phyloP scores from a whole-genome alignment of 2,329 filamentous ascomycete species.

The Penicillium sp. region DNA sequence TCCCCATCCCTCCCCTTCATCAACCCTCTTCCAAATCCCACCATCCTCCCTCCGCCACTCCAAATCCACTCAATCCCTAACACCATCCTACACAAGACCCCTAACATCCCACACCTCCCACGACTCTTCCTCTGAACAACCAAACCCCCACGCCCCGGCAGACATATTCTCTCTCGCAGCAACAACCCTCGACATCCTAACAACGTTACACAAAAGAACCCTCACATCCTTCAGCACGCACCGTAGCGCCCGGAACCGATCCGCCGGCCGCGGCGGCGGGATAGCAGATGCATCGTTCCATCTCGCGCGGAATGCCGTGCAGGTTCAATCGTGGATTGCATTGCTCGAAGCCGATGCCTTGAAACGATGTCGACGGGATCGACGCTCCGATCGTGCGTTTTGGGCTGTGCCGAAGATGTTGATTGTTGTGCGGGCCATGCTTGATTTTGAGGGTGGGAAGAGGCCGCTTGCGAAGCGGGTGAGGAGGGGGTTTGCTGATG shows the following conservation, averaged over 20 bases:
- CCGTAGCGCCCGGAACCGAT: conserved; percentile 53
- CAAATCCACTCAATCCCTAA: conserved; percentile 29
- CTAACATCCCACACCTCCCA: conserved; percentile 16
- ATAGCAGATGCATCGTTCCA: conserved; percentile 59
- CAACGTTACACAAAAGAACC: conserved; percentile 57
- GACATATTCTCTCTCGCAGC: conserved; percentile 62
- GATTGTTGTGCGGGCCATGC: conserved; percentile 38
- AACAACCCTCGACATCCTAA: conserved; percentile 58
- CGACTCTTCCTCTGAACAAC: conserved; percentile 14
- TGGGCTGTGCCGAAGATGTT: conserved; percentile 41
- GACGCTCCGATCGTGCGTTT: conserved; percentile 36
- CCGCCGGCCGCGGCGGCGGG: conserved; percentile 47
- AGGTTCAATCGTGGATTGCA: conserved; percentile 57
- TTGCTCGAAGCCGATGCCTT: conserved; percentile 49
- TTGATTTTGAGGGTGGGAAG: conserved; percentile 33
- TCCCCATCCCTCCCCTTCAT: conserved; percentile 1
- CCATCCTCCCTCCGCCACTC: conserved; percentile 34
- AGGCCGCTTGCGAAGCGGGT: conserved; percentile 36
- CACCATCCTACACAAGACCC: conserved; percentile 34
- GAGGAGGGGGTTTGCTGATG: conserved; percentile 22
- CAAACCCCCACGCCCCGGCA: conserved; percentile 28
- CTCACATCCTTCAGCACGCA: conserved; percentile 56
- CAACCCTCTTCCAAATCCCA: neutral
- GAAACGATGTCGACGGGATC: conserved; percentile 32
- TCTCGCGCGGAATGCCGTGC: conserved; percentile 49